These are phyloP conservation scores for Phalaenopsis hybrid DNA, from an alignment of 116 monocot genomes.

Conservation along the genomic window DNA sequence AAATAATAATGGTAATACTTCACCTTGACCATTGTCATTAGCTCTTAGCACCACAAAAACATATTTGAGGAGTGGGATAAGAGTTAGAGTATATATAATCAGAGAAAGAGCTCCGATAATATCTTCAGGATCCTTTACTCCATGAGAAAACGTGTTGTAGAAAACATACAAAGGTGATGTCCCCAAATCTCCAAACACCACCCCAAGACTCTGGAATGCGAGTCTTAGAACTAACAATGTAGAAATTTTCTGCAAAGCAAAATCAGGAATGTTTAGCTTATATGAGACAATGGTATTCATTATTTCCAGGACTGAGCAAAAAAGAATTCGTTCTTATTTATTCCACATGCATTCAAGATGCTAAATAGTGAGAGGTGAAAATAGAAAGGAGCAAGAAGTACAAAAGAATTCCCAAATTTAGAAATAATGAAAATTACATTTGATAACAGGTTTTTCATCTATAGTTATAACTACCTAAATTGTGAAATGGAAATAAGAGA, in stretches of 20 bases:
- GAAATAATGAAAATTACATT: too few relatives aligned
- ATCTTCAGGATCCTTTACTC: slow-evolving; percentile 47
- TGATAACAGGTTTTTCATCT: too few relatives aligned
- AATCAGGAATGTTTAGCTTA: neutral
- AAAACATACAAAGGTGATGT: slow-evolving; percentile 81
- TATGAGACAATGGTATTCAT: neutral
- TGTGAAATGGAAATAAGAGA: too few relatives aligned
- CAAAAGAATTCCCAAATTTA: too few relatives aligned
- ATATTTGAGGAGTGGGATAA: slow-evolving; percentile 70
- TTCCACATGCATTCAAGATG: too few relatives aligned
- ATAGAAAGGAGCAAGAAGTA: too few relatives aligned
- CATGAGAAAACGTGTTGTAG: slow-evolving; percentile 61
- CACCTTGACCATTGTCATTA: slow-evolving; percentile 77
- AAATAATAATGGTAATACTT: neutral
- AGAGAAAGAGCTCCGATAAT: slow-evolving; percentile 77
- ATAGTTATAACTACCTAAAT: too few relatives aligned
- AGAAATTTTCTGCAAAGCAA: slow-evolving; percentile 51
- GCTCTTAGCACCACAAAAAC: slow-evolving; percentile 67
- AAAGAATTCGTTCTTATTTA: too few relatives aligned
- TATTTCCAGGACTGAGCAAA: too few relatives aligned
- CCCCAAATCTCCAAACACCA: slow-evolving; percentile 76
- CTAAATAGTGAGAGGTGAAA: too few relatives aligned
- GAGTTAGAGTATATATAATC: slow-evolving; percentile 70
- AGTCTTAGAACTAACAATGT: slow-evolving; percentile 39
- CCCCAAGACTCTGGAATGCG: slow-evolving; percentile 69